Conservation (phyloP, 2,329 filamentous ascomycete species). For the Podosphaera xanthii region DNA sequence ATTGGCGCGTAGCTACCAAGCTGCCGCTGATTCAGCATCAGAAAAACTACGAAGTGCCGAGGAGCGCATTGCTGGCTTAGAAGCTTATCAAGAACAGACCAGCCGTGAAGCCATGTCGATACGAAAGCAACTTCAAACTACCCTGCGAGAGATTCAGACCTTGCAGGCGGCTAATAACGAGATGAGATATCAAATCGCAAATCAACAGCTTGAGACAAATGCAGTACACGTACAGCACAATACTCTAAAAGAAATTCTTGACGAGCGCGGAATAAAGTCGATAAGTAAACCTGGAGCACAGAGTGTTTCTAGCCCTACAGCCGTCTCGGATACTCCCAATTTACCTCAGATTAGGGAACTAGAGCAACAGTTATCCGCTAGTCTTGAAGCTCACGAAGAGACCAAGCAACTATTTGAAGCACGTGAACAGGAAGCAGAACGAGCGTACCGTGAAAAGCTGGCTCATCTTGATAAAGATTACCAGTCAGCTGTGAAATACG, state of each 20-base stretch:
- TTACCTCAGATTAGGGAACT: constrained; percentile 59
- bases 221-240: constrained; percentile 80
- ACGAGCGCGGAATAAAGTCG: constrained; percentile 68
- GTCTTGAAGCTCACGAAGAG: constrained; percentile 64
- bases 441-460: constrained; percentile 76
- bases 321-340: constrained; percentile 57
- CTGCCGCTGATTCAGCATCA: constrained; percentile 64
- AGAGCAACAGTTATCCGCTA: constrained; percentile 64
- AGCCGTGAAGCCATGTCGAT: constrained; percentile 82
- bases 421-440: constrained; percentile 70
- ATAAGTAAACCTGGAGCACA: constrained; percentile 49
- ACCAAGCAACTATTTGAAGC: constrained; percentile 54
- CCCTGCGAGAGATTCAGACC: constrained; percentile 63
- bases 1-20: constrained; percentile 70
- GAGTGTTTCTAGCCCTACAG: constrained; percentile 49
- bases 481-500: constrained; percentile 91
- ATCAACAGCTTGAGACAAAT: constrained; percentile 81
- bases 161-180: constrained; percentile 63
- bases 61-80: constrained; percentile 85
- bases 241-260: constrained; percentile 77
- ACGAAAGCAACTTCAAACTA: constrained; percentile 67
- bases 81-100: constrained; percentile 92
- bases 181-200: constrained; percentile 59
- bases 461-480: constrained; percentile 91
- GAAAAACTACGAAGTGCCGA: constrained; percentile 83